These are phyloP conservation scores for Phaseolus lunatus DNA, from an alignment of 306 rosid genomes.

Conservation along the genomic window DNA sequence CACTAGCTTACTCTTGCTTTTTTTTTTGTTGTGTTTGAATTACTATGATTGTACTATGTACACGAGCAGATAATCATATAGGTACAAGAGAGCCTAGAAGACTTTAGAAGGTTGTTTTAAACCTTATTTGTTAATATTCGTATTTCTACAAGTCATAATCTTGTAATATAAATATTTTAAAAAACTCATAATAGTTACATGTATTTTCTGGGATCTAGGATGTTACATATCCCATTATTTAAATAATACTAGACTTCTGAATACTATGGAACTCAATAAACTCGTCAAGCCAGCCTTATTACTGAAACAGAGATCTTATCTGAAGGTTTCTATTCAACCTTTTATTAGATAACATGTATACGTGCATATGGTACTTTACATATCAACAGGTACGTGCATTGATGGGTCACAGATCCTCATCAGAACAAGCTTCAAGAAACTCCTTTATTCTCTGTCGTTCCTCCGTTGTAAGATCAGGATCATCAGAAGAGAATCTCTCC, in stretches of 20 bases:
- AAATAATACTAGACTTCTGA: slow-evolving; percentile 1
- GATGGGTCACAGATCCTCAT: slow-evolving; percentile 53
- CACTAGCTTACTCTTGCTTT: too few species aligned
- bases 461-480: slow-evolving; percentile 67
- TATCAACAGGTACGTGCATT: slow-evolving; percentile 4
- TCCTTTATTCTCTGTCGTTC: slow-evolving; percentile 68
- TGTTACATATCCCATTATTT: neutral
- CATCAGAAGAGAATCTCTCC: slow-evolving; percentile 65
- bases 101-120: too few species aligned
- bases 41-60: too few species aligned
- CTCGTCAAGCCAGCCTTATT: slow-evolving; percentile 2
- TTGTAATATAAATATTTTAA: too few species aligned
- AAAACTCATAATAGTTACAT: too few species aligned
- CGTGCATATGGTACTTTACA: slow-evolving; percentile 41
- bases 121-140: too few species aligned
- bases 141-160: too few species aligned
- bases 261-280: neutral
- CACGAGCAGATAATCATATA: too few species aligned
- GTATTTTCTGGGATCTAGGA: too few species aligned
- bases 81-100: too few species aligned
- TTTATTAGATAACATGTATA: slow-evolving; percentile 11
- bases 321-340: neutral
- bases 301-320: neutral
- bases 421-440: slow-evolving; percentile 69
- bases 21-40: too few species aligned